Evolutionary conservation across 495 filamentous ascomycete genomes (phyloP).

Genomic region (Thermothielavioides terrestris): DNA sequence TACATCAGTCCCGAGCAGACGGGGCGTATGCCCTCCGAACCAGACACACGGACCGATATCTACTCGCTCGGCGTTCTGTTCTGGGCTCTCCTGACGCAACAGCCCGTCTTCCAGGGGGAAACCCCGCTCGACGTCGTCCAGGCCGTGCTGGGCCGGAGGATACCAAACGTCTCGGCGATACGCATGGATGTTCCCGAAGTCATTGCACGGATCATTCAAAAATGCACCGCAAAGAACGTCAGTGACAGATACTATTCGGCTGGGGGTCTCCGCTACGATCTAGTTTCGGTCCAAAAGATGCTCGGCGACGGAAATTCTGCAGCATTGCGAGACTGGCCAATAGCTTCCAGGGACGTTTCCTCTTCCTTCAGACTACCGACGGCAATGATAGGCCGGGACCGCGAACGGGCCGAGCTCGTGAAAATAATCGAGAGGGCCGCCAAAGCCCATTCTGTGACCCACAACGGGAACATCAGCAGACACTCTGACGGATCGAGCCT

Average conservation of each 20-base stretch:
- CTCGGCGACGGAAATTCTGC: conserved; percentile 66
- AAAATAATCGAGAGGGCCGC: conserved; percentile 64
- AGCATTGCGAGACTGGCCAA: conserved; percentile 57
- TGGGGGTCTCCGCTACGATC: conserved; percentile 69
- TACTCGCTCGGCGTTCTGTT: conserved; percentile 82
- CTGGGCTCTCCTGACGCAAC: conserved; percentile 74
- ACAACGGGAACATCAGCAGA: conserved; percentile 35
- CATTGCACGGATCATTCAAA: conserved; percentile 71
- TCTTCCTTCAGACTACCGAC: conserved; percentile 78
- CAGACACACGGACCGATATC: conserved; percentile 82
- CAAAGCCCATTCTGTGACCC: conserved; percentile 44
- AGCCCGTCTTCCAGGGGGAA: conserved; percentile 65
- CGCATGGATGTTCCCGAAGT: conserved; percentile 74
- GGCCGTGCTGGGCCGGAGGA: conserved; percentile 65
- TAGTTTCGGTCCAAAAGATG: conserved; percentile 58
- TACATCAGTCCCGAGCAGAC: conserved; percentile 91
- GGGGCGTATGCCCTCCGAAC: conserved; percentile 78
- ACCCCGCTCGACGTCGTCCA: conserved; percentile 82
- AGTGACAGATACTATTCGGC: conserved; percentile 78
- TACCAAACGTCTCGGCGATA: conserved; percentile 63
- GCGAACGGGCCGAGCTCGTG: conserved; percentile 60
- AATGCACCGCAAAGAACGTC: conserved; percentile 80
- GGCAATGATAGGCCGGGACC: conserved; percentile 66
- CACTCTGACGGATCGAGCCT: conserved; percentile 49
- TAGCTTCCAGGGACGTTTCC: conserved; percentile 70